These are phyloP conservation scores for Verbascum thapsus DNA, from an alignment of 257 asterid genomes.

Conservation along the genomic window DNA sequence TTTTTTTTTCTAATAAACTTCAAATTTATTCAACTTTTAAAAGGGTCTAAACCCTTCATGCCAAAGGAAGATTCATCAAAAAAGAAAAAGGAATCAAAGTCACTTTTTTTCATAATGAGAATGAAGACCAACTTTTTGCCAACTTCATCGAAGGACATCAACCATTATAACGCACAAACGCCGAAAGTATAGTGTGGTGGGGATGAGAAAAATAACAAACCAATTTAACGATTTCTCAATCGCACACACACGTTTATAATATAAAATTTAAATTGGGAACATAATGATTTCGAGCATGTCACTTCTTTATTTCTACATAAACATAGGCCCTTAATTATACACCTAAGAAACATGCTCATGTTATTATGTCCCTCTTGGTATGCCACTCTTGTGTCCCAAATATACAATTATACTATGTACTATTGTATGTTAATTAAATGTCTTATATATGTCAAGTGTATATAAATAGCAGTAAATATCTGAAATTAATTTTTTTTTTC, in stretches of 20 bases:
- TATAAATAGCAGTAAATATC: too few relatives aligned
- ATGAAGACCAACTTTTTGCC: conserved; percentile 8
- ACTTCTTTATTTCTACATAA: not conserved
- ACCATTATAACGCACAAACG: conserved; percentile 32
- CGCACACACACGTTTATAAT: not conserved
- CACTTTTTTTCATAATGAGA: conserved; percentile 18
- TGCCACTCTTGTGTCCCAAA: conserved; percentile 23
- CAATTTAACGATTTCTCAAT: not conserved
- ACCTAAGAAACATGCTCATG: conserved; percentile 19
- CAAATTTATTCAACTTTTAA: too few relatives aligned
- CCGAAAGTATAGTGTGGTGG: conserved; percentile 35
- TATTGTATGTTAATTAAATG: too few relatives aligned
- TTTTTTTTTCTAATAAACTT: too few relatives aligned
- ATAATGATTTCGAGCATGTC: too few relatives aligned
- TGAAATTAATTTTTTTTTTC: too few relatives aligned
- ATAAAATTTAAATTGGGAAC: not conserved
- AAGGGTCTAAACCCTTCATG: too few relatives aligned
- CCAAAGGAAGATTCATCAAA: not conserved
- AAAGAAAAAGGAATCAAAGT: not conserved
- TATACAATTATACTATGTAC: too few relatives aligned
- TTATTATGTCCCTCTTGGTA: conserved; percentile 26
- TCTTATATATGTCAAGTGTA: too few relatives aligned
- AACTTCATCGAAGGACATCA: not conserved
- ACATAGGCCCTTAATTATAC: conserved; percentile 3
- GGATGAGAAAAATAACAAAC: conserved; percentile 15